Percentiles rank a stretch among this genome's conserved stretches.
phyloP scores from a whole-genome alignment of 176 grass and related monocot species.

The Avena insularis region DNA sequence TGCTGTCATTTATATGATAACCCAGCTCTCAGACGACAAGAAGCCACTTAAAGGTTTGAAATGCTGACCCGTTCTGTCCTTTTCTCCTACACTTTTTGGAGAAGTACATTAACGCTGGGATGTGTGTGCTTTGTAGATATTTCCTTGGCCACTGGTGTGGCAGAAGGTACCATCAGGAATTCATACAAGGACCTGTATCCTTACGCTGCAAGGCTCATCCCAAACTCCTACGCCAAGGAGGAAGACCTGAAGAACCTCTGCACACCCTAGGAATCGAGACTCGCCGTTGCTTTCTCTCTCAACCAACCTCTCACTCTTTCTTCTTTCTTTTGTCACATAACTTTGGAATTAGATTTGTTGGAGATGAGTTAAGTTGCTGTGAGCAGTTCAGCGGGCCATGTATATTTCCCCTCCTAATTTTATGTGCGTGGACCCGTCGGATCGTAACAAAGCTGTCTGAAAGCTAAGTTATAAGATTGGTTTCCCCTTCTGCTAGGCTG shows the following conservation, averaged over 20 bases:
- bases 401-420: constrained; percentile 35
- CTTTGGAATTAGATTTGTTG: constrained; percentile 48
- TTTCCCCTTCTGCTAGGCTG: constrained; percentile 21
- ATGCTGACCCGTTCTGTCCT: background rate
- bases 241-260: constrained; percentile 93
- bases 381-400: constrained; percentile 44
- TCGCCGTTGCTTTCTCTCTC: background rate
- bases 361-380: constrained; percentile 37
- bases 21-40: constrained; percentile 91
- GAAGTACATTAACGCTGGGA: background rate
- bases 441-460: constrained; percentile 37
- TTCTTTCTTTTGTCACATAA: constrained; percentile 33
- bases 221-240: constrained; percentile 77
- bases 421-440: constrained; percentile 40
- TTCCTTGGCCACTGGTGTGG: constrained; percentile 86
- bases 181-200: constrained; percentile 91
- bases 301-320: background rate
- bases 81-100: background rate
- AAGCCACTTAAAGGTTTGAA: constrained; percentile 83
- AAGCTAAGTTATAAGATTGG: constrained; percentile 28
- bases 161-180: constrained; percentile 95
- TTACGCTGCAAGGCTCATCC: constrained; percentile 80
- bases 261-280: constrained; percentile 55
- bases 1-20: constrained; percentile 97
- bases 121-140: constrained; percentile 56